These are phyloP conservation scores for Syncephalastrum contaminatum DNA, from an alignment of 371 early-diverging fungal species.

Conservation along the genomic window DNA sequence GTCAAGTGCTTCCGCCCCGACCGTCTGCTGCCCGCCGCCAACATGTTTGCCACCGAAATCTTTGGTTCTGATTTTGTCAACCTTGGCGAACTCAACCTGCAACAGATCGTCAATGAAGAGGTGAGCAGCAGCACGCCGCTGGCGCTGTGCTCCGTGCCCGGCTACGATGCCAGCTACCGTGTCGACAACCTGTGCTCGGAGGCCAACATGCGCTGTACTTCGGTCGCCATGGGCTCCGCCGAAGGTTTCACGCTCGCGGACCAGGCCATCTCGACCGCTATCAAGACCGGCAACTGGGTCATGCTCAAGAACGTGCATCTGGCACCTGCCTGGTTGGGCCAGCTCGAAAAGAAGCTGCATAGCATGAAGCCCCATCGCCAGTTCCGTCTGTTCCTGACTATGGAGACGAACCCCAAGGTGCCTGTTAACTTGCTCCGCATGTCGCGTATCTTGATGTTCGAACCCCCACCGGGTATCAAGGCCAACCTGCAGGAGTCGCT, in stretches of 20 bases:
- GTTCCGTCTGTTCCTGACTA: constrained; percentile 96
- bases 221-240: constrained; percentile 97
- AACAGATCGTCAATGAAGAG: constrained; percentile 74
- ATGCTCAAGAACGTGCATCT: constrained; percentile 97
- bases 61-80: constrained; percentile 68
- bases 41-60: constrained; percentile 74
- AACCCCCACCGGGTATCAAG: constrained; percentile 95
- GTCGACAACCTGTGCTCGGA: constrained; percentile 90
- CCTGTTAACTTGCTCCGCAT: constrained; percentile 89
- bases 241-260: constrained; percentile 94
- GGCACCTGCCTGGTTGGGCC: constrained; percentile 90
- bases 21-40: constrained; percentile 73
- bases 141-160: constrained; percentile 92
- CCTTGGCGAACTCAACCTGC: constrained; percentile 69
- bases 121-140: constrained; percentile 77
- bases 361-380: constrained; percentile 77
- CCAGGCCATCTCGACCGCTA: constrained; percentile 82
- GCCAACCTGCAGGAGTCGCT: constrained; percentile 91
- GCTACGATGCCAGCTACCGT: constrained; percentile 94
- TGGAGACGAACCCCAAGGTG: constrained; percentile 97
- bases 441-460: constrained; percentile 93
- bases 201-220: constrained; percentile 57
- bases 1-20: constrained; percentile 91
- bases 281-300: constrained; percentile 92
- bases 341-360: constrained; percentile 93